Percentiles rank a stretch among this genome's conserved stretches.
phyloP scores from a whole-genome alignment of 2,329 filamentous ascomycete species.

The Tolypocladium sp. region DNA sequence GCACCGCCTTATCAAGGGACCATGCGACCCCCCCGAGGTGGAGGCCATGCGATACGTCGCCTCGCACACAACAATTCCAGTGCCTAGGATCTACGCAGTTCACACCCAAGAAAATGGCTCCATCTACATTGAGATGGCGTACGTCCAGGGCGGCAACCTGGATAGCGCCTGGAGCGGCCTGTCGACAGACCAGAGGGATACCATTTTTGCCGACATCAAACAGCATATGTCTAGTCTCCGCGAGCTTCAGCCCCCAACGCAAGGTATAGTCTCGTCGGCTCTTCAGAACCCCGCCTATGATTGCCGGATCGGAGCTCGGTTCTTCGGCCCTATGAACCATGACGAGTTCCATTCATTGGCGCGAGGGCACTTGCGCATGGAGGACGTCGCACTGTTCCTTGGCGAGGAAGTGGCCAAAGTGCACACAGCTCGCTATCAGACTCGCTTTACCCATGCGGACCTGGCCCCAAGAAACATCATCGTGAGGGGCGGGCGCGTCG shows the following conservation, averaged over 20 bases:
- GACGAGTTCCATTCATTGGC: slow-evolving; percentile 15
- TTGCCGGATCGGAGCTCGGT: slow-evolving; percentile 13
- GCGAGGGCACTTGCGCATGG: slow-evolving; percentile 11
- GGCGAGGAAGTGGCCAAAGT: slow-evolving; percentile 12
- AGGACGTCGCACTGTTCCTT: slow-evolving; percentile 12
- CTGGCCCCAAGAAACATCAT: slow-evolving; percentile 17
- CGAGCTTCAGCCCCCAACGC: slow-evolving; percentile 11
- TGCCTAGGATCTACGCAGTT: slow-evolving; percentile 15
- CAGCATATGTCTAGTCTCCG: slow-evolving; percentile 12
- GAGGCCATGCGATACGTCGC: slow-evolving; percentile 21
- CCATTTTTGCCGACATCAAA: slow-evolving; percentile 13
- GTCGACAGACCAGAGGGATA: slow-evolving; percentile 9
- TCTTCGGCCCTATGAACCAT: slow-evolving; percentile 15
- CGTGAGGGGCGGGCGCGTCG: slow-evolving; percentile 13
- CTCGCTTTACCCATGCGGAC: slow-evolving; percentile 16
- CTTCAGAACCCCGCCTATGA: slow-evolving; percentile 16
- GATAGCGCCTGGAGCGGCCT: slow-evolving; percentile 10
- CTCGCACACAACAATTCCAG: slow-evolving; percentile 15
- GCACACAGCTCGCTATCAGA: slow-evolving; percentile 13
- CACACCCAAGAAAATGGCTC: slow-evolving; percentile 6
- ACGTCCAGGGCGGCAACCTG: slow-evolving; percentile 11
- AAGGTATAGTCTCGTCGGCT: slow-evolving; percentile 14
- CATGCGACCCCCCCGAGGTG: slow-evolving; percentile 16
- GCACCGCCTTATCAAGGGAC: slow-evolving; percentile 19
- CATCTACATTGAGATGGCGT: slow-evolving; percentile 19